Evolutionary conservation across 768 basidiomycete genomes (phyloP).

Genomic region (Lentinula raphanica): DNA sequence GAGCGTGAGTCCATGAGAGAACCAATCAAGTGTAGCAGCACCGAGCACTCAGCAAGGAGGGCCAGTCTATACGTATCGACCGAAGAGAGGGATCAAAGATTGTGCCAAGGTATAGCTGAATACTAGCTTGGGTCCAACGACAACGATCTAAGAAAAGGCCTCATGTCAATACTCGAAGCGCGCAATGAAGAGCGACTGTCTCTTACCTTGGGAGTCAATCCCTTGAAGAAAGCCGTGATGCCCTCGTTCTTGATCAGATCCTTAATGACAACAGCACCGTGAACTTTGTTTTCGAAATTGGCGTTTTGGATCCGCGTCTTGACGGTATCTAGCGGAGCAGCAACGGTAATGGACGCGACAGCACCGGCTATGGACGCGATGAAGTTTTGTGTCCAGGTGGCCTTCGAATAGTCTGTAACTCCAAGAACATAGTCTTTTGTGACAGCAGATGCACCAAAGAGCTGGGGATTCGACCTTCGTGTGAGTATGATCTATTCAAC

Average conservation of each 20-base stretch:
- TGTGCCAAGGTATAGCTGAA: conserved; percentile 98
- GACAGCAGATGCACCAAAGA: conserved; percentile 93
- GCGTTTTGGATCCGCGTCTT: conserved; percentile 99
- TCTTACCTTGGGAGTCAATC: conserved; percentile 88
- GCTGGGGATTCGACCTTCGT: conserved; percentile 53
- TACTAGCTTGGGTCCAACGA: conserved; percentile 95
- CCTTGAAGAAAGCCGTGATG: conserved; percentile 84
- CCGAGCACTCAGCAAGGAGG: background rate
- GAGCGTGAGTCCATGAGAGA: background rate
- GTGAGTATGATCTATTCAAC: background rate
- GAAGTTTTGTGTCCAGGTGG: conserved; percentile 98
- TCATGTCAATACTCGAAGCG: conserved; percentile 24
- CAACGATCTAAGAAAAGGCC: conserved; percentile 64
- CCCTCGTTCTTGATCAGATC: conserved; percentile 90
- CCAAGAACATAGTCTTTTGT: conserved; percentile 93
- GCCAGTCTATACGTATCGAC: conserved; percentile 62
- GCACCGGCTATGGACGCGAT: conserved; percentile 92
- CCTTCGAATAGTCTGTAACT: conserved; percentile 83
- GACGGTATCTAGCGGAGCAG: conserved; percentile 91
- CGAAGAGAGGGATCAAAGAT: conserved; percentile 88
- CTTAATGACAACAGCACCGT: conserved; percentile 73
- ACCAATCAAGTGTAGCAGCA: background rate
- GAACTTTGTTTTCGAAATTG: conserved; percentile 85
- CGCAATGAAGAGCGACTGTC: conserved; percentile 16
- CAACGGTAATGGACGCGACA: conserved; percentile 91